phyloP scores from a whole-genome alignment of 2,329 filamentous ascomycete species.

The Scytalidium lignicola region DNA sequence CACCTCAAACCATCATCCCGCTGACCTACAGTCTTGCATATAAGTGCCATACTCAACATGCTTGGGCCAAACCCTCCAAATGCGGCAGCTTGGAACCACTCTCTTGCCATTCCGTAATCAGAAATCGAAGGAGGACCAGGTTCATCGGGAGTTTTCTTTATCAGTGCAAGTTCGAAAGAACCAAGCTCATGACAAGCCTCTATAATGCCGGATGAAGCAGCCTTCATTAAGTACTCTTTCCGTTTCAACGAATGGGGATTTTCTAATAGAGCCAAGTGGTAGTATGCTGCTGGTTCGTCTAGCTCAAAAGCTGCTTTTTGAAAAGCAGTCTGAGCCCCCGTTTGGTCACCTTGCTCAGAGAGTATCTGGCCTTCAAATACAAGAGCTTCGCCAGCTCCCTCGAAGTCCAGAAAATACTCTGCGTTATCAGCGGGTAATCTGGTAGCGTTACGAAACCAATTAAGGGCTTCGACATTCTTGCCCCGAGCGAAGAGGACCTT shows the following conservation, averaged over 20 bases:
- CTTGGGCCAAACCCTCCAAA: slow-evolving; percentile 18
- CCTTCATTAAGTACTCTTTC: slow-evolving; percentile 23
- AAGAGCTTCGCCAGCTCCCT: slow-evolving; percentile 22
- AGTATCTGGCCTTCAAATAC: slow-evolving; percentile 18
- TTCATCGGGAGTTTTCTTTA: slow-evolving; percentile 2
- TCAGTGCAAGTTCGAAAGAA: slow-evolving; percentile 17
- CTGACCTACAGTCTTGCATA: slow-evolving; percentile 18
- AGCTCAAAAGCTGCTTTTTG: slow-evolving; percentile 24
- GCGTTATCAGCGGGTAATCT: slow-evolving; percentile 1
- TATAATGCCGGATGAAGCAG: slow-evolving; percentile 22
- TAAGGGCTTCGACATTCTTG: slow-evolving; percentile 16
- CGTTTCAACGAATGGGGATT: slow-evolving; percentile 12
- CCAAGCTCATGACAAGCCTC: slow-evolving; percentile 27
- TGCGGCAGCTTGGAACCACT: slow-evolving; percentile 25
- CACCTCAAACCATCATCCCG: slow-evolving; percentile 14
- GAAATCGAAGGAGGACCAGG: slow-evolving; percentile 6
- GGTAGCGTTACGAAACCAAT: slow-evolving; percentile 20
- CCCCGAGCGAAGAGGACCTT: slow-evolving; percentile 16
- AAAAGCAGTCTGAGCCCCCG: slow-evolving; percentile 18
- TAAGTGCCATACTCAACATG: slow-evolving; percentile 23
- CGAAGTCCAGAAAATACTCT: slow-evolving; percentile 13
- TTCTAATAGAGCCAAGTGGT: slow-evolving; percentile 21
- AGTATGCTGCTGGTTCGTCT: slow-evolving; percentile 25
- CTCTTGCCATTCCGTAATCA: slow-evolving; percentile 23
- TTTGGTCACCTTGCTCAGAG: slow-evolving; percentile 7